Conservation (phyloP, 2,329 filamentous ascomycete genomes). For the Fusarium aywerte region DNA sequence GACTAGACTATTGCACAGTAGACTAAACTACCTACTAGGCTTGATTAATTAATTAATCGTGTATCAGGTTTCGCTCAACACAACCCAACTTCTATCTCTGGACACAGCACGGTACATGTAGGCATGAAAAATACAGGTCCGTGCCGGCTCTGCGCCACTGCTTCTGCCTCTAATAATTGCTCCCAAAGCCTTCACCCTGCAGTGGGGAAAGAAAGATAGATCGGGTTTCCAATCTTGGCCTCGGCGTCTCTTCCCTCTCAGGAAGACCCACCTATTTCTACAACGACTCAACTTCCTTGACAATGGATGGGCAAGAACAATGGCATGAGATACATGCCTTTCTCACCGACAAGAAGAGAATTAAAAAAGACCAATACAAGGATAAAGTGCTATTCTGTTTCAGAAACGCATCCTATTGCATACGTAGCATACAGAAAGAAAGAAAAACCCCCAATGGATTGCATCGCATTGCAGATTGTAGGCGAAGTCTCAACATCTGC, state of each 20-base stretch:
- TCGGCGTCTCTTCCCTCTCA: conserved; percentile 17
- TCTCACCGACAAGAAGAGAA: neutral
- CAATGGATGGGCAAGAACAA: neutral
- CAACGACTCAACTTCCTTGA: neutral
- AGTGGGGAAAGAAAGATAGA: conserved; percentile 19
- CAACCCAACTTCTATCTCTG: conserved; percentile 17
- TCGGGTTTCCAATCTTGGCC: conserved; percentile 33
- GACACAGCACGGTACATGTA: neutral
- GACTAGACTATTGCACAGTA: neutral
- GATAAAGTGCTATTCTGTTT: neutral
- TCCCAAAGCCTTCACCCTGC: neutral
- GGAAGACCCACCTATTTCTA: conserved; percentile 27
- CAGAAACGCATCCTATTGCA: neutral
- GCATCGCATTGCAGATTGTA: neutral
- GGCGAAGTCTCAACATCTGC: neutral
- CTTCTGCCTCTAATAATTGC: neutral
- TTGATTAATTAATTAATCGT: conserved; percentile 2
- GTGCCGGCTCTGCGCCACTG: conserved; percentile 5
- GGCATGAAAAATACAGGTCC: conserved; percentile 11
- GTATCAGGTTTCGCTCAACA: conserved; percentile 33
- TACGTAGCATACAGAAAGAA: neutral
- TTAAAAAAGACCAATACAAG: neutral
- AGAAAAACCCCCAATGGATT: neutral
- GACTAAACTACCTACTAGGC: neutral
- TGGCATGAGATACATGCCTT: conserved; percentile 12